Evolutionary conservation across 192 early-diverging fungal species (phyloP), one percentile per base, ranked within the genome.

Genomic region (Coemansia sp.): DNA sequence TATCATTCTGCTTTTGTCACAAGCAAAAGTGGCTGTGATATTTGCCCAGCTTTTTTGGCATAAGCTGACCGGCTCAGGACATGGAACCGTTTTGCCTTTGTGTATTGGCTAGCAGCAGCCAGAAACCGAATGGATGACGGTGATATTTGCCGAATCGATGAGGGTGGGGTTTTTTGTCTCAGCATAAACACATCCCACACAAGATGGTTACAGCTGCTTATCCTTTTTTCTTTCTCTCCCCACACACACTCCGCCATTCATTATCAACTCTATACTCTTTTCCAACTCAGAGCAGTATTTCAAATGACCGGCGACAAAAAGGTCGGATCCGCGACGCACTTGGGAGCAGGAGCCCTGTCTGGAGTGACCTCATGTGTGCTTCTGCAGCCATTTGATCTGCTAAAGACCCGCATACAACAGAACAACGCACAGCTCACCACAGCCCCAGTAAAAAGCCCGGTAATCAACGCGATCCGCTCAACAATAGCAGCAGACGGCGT

Each of bases 351-450:
- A 1, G 93, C 87, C 0, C 29, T 92, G 13, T 91, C 89, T 3
- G 92, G 92, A 11, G 64, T 94, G 41, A 75, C 85, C 8, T 86
- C 91, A 14, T 94, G 94, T 42, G 69, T 92, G 19, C 57, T 87
- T 34, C 82, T 97, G 30, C 95, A 97, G 70, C 95, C 95, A 0
- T 86, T 97, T 23, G 95, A 97, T 70, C 77, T 97, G 37, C 66
- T 92, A 58, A 92, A 92, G 61, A 92, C 91, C 0, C 85, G 91
- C 0, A 62, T 92, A 19, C 91, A 92, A 57, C 89, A 91, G 61
- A 68, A 54, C 22, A 69, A 68, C 37, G 53, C 23, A 17, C 61
- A 10, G 50, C 41, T 3, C 1, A 29, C 7, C 48, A 54, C 17
- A 28, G 19, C 17, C 48, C 37, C 38, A 38, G 45, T 79, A 41